These are phyloP conservation scores for Mortierella hygrophila DNA, from an alignment of 192 early-diverging fungal genomes.

Conservation along the genomic window DNA sequence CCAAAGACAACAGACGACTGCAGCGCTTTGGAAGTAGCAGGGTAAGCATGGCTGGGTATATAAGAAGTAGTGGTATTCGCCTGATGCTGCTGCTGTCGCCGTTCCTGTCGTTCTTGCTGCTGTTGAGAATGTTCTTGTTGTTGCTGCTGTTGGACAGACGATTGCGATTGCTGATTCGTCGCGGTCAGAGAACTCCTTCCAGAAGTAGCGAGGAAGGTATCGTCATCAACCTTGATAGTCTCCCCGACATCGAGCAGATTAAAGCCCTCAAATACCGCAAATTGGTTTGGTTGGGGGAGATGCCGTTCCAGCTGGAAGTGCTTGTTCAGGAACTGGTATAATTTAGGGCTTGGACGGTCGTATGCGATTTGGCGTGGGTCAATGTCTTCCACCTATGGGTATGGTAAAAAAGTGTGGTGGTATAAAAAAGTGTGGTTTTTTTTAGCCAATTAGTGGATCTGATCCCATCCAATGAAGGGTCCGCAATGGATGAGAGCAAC, in stretches of 20 bases:
- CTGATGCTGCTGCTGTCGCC: neutral
- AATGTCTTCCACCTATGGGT: constrained; percentile 42
- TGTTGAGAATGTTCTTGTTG: neutral
- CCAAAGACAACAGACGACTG: constrained; percentile 29
- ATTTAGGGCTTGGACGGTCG: constrained; percentile 55
- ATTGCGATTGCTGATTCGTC: neutral
- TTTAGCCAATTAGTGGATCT: neutral
- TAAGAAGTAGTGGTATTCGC: neutral
- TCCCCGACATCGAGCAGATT: constrained; percentile 33
- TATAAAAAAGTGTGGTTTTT: neutral
- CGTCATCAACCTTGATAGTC: constrained; percentile 32
- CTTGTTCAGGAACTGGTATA: constrained; percentile 50
- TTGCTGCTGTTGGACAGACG: neutral
- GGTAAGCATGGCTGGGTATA: neutral
- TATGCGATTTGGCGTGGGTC: constrained; percentile 55
- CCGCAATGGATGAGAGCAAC: neutral
- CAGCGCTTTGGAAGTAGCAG: constrained; percentile 18
- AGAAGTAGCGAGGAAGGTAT: neutral
- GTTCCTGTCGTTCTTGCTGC: neutral
- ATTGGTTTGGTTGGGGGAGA: constrained; percentile 55
- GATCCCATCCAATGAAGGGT: neutral
- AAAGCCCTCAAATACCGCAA: constrained; percentile 55
- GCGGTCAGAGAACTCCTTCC: neutral
- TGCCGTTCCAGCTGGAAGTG: constrained; percentile 46
- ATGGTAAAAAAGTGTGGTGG: neutral